phyloP scores from a whole-genome alignment of 192 early-diverging fungal species.

The Spinellus fusiger region DNA sequence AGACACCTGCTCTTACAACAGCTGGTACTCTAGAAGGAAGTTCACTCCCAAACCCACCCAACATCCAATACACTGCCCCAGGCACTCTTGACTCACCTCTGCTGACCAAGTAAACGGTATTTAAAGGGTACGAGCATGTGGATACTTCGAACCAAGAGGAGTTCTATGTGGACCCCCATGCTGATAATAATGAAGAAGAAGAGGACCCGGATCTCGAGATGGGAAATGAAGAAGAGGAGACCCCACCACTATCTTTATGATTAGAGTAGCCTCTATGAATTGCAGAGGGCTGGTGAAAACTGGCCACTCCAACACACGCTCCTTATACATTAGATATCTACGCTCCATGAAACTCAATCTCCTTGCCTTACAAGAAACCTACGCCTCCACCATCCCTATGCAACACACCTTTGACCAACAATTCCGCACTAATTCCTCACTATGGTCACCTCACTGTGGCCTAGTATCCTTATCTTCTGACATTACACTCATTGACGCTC shows the following conservation, averaged over 20 bases:
- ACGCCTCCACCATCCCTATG: not conserved
- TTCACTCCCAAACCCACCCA: too few species aligned
- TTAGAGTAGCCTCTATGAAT: not conserved
- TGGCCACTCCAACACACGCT: not conserved
- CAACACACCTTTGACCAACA: not conserved
- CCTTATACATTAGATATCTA: not conserved
- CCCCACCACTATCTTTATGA: not conserved
- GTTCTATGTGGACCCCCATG: too few species aligned
- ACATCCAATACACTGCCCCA: too few species aligned
- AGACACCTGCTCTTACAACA: too few species aligned
- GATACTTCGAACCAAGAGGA: too few species aligned
- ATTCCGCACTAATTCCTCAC: not conserved
- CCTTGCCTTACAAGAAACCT: not conserved
- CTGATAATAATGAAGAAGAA: too few species aligned
- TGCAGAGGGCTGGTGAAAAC: not conserved
- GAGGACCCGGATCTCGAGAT: too few species aligned
- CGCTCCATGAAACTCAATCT: not conserved
- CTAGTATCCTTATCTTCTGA: not conserved
- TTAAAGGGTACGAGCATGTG: too few species aligned
- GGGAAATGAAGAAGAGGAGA: too few species aligned
- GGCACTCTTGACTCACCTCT: too few species aligned
- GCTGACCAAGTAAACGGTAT: too few species aligned
- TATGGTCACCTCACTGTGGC: conserved; percentile 3
- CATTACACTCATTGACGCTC: not conserved
- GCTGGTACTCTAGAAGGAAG: too few species aligned